These are phyloP conservation scores for Aplosporella prunicola DNA, from an alignment of 2,329 filamentous ascomycete species.

Conservation along the genomic window DNA sequence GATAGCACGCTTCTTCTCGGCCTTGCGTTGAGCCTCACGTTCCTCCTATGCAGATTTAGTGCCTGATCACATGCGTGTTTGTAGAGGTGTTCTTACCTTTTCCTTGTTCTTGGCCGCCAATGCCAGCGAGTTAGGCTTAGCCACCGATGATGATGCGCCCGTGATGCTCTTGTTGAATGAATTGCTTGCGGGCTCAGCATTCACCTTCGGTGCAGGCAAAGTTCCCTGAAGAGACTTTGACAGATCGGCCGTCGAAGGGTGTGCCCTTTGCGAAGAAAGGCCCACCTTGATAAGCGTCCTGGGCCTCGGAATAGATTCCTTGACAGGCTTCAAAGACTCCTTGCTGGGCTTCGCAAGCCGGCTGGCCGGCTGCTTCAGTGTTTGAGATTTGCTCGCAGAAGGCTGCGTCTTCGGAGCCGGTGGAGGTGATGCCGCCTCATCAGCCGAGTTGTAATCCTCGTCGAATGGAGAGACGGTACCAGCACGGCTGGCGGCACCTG, in stretches of 20 bases:
- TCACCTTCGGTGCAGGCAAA: neutral
- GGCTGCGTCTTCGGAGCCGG: conserved; percentile 44
- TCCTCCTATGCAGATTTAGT: too few species aligned
- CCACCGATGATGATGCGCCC: neutral
- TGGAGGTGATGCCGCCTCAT: conserved; percentile 49
- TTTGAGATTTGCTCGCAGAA: conserved; percentile 42
- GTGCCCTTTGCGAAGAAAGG: conserved; percentile 26
- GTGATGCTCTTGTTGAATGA: conserved; percentile 4
- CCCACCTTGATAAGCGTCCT: conserved; percentile 30
- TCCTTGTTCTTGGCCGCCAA: conserved; percentile 75
- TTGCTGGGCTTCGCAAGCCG: conserved; percentile 54
- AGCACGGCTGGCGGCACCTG: conserved; percentile 11
- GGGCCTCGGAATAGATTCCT: conserved; percentile 46
- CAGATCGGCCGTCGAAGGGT: conserved; percentile 30
- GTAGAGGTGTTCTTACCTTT: conserved; percentile 45
- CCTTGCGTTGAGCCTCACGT: conserved; percentile 69
- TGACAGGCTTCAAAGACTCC: too few species aligned
- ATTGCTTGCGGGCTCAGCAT: conserved; percentile 14
- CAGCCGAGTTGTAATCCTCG: conserved; percentile 33
- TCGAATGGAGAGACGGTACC: conserved; percentile 17
- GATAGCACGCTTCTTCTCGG: conserved; percentile 70
- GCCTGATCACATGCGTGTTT: too few species aligned
- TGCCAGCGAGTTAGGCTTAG: conserved; percentile 43
- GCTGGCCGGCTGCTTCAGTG: conserved; percentile 32
- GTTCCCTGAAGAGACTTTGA: conserved; percentile 9